A percentile compares a stretch with the other conserved stretches of the same genome.
Conservation (phyloP, 1,284 basidiomycete genomes). For the Cutaneotrichosporon dermatis region DNA sequence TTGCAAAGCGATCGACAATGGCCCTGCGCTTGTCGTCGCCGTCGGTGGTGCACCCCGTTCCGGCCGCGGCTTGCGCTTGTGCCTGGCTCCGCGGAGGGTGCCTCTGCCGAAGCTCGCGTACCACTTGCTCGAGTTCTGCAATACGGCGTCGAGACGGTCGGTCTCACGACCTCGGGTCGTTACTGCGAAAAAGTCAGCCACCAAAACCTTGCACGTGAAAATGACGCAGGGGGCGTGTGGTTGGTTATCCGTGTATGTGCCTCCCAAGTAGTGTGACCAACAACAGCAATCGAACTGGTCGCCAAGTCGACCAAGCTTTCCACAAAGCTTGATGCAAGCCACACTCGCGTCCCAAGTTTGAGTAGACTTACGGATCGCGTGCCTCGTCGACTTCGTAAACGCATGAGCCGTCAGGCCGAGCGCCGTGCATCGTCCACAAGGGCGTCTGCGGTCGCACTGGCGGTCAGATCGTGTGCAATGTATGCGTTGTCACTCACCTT, state of each 20-base stretch:
- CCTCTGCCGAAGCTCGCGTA: slow-evolving; percentile 59
- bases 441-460: slow-evolving; percentile 51
- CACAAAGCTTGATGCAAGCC: not conserved
- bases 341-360: not conserved
- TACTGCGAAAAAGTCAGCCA: slow-evolving; percentile 46
- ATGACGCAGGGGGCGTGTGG: no score
- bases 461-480: not conserved
- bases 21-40: slow-evolving; percentile 35
- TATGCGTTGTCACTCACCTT: slow-evolving; percentile 57
- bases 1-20: slow-evolving; percentile 44
- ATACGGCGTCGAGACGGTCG: slow-evolving; percentile 76
- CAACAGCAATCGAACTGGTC: no score
- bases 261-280: no score
- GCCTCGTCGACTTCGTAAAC: slow-evolving; percentile 89
- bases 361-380: slow-evolving; percentile 60
- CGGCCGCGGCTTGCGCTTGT: slow-evolving; percentile 2
- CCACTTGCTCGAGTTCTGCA: slow-evolving; percentile 81
- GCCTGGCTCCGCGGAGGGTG: slow-evolving; percentile 15
- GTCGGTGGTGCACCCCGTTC: not conserved
- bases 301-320: no score
- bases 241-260: no score
- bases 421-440: slow-evolving; percentile 82
- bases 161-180: slow-evolving; percentile 74
- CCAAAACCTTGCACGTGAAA: no score
- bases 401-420: slow-evolving; percentile 70